Percentiles rank a stretch among this genome's conserved stretches.
phyloP scores from a whole-genome alignment of 495 filamentous ascomycete genomes.

The Aspergillus cavernicola region DNA sequence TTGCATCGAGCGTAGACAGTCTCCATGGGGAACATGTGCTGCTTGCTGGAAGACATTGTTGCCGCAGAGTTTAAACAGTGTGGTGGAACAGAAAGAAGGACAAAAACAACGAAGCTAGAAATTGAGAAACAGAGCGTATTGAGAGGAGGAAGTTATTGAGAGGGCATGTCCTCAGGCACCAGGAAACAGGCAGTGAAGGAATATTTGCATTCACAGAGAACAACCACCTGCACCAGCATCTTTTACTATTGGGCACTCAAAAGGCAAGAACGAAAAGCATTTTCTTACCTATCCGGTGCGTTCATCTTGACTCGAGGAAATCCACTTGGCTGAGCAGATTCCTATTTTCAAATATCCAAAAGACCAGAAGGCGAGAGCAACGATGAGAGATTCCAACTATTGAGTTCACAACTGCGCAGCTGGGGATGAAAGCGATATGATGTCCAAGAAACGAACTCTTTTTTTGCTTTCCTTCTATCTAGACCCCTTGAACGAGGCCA shows the following conservation, averaged over 20 bases:
- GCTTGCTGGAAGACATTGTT: conserved; percentile 7
- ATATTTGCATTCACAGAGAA: background rate
- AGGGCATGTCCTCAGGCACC: background rate
- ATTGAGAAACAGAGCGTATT: too few relatives aligned
- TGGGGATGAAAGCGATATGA: background rate
- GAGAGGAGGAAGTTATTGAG: background rate
- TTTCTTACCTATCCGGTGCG: conserved; percentile 61
- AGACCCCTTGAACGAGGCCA: background rate
- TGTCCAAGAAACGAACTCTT: background rate
- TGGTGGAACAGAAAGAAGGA: background rate
- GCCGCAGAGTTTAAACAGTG: background rate
- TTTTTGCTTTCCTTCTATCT: background rate
- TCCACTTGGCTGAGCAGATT: background rate
- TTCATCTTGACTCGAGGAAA: conserved; percentile 52
- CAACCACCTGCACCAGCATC: too few relatives aligned
- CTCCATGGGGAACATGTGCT: conserved; percentile 16
- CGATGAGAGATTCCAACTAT: background rate
- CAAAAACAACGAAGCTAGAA: background rate
- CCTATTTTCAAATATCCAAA: conserved; percentile 2
- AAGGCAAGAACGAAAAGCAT: background rate
- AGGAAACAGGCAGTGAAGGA: background rate
- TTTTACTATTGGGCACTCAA: too few relatives aligned
- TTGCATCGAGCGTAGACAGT: conserved; percentile 19
- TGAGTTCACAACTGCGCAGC: background rate
- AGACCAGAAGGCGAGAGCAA: background rate